Base-by-base conservation (phyloP, 129 eudicot genomes). In the Apium graveolens region DNA sequence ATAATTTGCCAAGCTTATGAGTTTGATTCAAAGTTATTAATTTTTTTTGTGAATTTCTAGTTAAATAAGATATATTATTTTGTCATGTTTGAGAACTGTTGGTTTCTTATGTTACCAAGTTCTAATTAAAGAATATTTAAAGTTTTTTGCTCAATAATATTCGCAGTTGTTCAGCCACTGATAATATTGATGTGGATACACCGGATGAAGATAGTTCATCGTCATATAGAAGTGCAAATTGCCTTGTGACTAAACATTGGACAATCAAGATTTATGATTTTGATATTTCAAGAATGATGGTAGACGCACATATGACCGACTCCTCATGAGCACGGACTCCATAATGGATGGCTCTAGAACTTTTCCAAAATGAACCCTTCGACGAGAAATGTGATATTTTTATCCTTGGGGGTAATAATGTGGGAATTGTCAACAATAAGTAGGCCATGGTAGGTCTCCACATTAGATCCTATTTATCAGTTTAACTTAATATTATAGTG, bases 341-440 rank as follows among this genome's bases (percentile, higher is more conserved):
- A 48, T 97, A 96, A 81, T 96, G 99, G 99, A 96, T 96, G 99
- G 99, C 99, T 85, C 99, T 97, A 11, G 99, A 96, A 87, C 99
- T 96, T 42, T 92, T 96, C 57, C 89, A 97, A 44, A 92, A 90
- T 8, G 97, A 96, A 80, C 95, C 97, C 42, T 96, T 92, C 83
- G 88, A 92, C 3, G 97, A 92, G 83, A 96, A 96, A 72, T 96
- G 99, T 79, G 99, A 96, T 73, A 96, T 96, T 72, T 96, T 96
- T 75, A 92, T 97, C 87, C 88, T 96, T 37, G 99, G 99, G n/a
- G 27, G 97, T 96, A 34, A 96, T 96, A 66, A 92, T 96, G 91
- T 96, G 99, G 99, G 99, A 96, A 86, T 88, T 96, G 24, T 88
- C 90, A 90, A 96, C 97, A 74, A 89, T 96, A 9, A 89, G 62